These are phyloP conservation scores for Globisporangium apiculatum DNA, from an alignment of 352 stramenopile genomes.

Conservation along the genomic window DNA sequence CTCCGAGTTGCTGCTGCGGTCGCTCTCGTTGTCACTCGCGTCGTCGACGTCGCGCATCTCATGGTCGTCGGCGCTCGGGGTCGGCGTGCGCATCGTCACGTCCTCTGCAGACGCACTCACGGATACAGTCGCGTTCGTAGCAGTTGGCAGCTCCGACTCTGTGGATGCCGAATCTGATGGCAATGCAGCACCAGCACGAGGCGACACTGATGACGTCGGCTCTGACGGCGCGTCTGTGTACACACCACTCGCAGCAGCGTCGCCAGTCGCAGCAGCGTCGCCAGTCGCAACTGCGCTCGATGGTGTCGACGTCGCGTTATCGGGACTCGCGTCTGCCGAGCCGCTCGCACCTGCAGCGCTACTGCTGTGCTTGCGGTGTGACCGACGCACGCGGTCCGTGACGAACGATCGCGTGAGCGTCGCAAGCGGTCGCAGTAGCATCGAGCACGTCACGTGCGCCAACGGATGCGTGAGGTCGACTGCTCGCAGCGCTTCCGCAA, in stretches of 20 bases:
- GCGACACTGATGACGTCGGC: background rate
- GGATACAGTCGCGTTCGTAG: background rate
- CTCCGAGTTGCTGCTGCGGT: constrained; percentile 51
- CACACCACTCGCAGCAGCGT: background rate
- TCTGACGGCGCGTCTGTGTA: background rate
- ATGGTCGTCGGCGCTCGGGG: constrained; percentile 36
- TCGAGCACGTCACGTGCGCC: constrained; percentile 64
- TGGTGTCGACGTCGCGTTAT: background rate
- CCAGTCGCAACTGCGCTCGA: background rate
- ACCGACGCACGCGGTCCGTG: constrained; percentile 53
- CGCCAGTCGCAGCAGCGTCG: background rate
- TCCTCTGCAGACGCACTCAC: constrained; percentile 33
- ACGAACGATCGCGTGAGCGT: constrained; percentile 79
- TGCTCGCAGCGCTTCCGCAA: constrained; percentile 72
- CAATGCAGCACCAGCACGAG: no score
- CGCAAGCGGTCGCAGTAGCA: constrained; percentile 73
- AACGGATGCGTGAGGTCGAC: constrained; percentile 73
- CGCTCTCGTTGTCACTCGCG: constrained; percentile 52
- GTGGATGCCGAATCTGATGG: background rate
- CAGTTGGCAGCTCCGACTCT: background rate
- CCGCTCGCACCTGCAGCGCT: background rate
- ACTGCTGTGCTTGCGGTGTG: constrained; percentile 47
- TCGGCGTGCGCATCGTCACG: constrained; percentile 57
- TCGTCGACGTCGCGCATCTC: constrained; percentile 47
- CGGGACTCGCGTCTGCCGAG: no score